A percentile compares a stretch with the other conserved stretches of the same genome.
Conservation (phyloP, 108 stramenopile genomes). For the Discostella stelligeroides region DNA sequence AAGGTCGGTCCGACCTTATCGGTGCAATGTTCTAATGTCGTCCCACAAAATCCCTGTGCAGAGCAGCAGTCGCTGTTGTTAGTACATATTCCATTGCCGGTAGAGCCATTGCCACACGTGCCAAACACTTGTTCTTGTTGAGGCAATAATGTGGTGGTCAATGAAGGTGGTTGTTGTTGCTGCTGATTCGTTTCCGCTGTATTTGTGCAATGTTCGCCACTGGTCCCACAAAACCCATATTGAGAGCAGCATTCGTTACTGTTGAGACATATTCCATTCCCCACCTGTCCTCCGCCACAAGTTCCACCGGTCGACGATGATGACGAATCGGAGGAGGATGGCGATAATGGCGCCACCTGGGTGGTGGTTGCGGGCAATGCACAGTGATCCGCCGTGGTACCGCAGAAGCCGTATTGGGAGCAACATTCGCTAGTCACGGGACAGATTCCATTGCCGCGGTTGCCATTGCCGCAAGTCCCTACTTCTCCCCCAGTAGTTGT, state of each 20-base stretch:
- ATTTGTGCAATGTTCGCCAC: constrained; percentile 19
- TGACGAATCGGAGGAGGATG: too few relatives aligned
- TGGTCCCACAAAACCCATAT: constrained; percentile 32
- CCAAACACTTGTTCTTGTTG: constrained; percentile 2
- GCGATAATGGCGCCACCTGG: too few relatives aligned
- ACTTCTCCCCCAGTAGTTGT: neutral
- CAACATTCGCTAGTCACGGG: constrained; percentile 29
- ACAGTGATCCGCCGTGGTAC: constrained; percentile 31
- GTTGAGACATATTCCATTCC: constrained; percentile 35
- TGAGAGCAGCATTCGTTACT: constrained; percentile 26
- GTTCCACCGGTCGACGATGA: constrained; percentile 9
- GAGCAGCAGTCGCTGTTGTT: neutral
- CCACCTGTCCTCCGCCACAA: constrained; percentile 27
- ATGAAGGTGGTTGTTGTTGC: too few relatives aligned
- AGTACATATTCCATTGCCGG: constrained; percentile 6
- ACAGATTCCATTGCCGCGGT: constrained; percentile 16
- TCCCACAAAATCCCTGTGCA: neutral
- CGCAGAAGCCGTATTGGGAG: constrained; percentile 29
- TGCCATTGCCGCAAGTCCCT: constrained; percentile 14
- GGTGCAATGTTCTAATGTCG: constrained; percentile 3
- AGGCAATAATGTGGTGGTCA: neutral
- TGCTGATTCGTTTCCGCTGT: too few relatives aligned
- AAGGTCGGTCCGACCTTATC: neutral
- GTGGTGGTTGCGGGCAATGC: neutral
- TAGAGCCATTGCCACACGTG: constrained; percentile 4